Percentiles rank a stretch among this genome's conserved stretches.
Conservation (phyloP, 1,284 basidiomycete species). For the Leccinum pallidistipes region DNA sequence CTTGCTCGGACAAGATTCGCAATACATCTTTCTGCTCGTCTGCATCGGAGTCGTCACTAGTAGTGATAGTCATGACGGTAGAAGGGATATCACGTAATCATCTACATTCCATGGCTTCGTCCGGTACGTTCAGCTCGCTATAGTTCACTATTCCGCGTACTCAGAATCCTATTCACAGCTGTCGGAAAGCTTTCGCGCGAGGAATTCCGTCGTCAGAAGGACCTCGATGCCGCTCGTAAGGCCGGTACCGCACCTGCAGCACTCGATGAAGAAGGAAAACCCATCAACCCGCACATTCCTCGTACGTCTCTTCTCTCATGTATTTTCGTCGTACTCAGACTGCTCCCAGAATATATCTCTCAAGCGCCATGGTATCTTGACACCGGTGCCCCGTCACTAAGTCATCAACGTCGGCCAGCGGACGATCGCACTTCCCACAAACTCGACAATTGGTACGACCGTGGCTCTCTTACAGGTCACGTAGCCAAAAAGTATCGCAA, state of each 20-base stretch:
- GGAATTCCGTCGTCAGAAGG: conserved; percentile 92
- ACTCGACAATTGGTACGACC: conserved; percentile 91
- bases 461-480: conserved; percentile 84
- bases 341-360: conserved; percentile 75
- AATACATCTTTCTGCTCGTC: conserved; percentile 14
- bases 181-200: conserved; percentile 88
- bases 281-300: conserved; percentile 99
- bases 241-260: conserved; percentile 96
- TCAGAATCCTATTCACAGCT: conserved; percentile 33
- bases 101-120: conserved; percentile 42
- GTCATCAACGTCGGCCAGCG: conserved; percentile 86
- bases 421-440: conserved; percentile 66
- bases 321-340: conserved; percentile 5
- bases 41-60: conserved; percentile 3
- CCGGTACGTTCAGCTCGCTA: conserved; percentile 35
- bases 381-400: conserved; percentile 86
- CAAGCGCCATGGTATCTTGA: conserved; percentile 99
- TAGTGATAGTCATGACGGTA: neutral
- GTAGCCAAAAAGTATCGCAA: conserved; percentile 96
- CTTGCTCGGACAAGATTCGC: conserved; percentile 6
- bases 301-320: conserved; percentile 49
- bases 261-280: conserved; percentile 89
- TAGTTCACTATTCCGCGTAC: neutral
- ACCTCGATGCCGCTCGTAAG: conserved; percentile 94
- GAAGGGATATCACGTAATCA: conserved; percentile 18